Conservation (phyloP, 306 rosid genomes). For the Clitoria ternatea region DNA sequence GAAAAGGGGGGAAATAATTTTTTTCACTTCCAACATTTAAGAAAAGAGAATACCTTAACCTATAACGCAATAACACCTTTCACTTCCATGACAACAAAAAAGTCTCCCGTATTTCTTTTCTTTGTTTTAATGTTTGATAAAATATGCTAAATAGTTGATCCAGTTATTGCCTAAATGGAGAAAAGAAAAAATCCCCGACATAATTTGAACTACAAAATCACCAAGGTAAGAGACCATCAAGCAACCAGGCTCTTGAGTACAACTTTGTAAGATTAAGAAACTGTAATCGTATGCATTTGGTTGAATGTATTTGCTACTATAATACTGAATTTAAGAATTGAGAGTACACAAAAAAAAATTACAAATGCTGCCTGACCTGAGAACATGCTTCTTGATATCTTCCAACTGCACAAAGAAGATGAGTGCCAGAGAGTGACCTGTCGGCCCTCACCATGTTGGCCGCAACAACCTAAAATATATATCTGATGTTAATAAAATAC, state of each 20-base stretch:
- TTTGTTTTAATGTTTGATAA: neutral
- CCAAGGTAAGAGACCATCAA: neutral
- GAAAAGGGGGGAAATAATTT: too few relatives aligned
- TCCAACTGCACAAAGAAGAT: slow-evolving; percentile 99
- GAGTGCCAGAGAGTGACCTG: slow-evolving; percentile 91
- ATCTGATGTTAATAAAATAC: slow-evolving; percentile 23
- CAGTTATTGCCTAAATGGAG: neutral
- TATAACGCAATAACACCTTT: neutral
- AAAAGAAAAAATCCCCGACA: slow-evolving; percentile 4
- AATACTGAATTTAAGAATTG: neutral
- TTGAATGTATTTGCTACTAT: neutral
- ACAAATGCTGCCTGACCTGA: slow-evolving; percentile 57
- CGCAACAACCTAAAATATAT: slow-evolving; percentile 75
- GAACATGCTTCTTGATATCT: slow-evolving; percentile 99
- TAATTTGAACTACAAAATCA: neutral
- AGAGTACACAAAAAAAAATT: neutral
- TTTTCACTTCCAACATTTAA: too few relatives aligned
- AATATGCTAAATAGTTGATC: neutral
- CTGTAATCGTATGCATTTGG: neutral
- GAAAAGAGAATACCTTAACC: neutral
- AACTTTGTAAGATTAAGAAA: neutral
- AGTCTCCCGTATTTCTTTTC: neutral
- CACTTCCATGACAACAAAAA: slow-evolving; percentile 14
- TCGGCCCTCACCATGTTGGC: slow-evolving; percentile 99
- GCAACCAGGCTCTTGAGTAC: neutral